A percentile compares a stretch with the other conserved stretches of the same genome.
Conservation (phyloP, 1,139 yeast species). For the Debaryomycetaceae sp. region DNA sequence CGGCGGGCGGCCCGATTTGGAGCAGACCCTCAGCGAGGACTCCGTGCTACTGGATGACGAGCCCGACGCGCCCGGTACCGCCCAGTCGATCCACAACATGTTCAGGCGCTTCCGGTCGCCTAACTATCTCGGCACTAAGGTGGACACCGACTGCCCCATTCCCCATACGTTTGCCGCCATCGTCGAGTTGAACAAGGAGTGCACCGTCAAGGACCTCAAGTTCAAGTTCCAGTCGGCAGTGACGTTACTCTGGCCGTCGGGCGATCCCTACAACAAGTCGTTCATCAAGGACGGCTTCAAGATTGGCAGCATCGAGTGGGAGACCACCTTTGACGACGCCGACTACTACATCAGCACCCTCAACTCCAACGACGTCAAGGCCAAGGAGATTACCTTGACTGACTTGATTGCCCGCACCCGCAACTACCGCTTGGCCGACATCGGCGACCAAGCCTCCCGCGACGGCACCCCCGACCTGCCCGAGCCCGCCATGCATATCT, state of each 20-base stretch:
- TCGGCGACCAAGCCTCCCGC: neutral
- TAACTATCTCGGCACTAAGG: constrained; percentile 36
- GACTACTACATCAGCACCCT: constrained; percentile 42
- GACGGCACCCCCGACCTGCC: no score
- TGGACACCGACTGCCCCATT: constrained; percentile 39
- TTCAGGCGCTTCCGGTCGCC: constrained; percentile 28
- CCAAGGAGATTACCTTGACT: constrained; percentile 26
- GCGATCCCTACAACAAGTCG: constrained; percentile 45
- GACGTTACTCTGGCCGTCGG: constrained; percentile 50
- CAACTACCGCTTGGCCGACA: constrained; percentile 23
- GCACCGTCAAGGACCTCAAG: constrained; percentile 24
- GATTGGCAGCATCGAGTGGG: constrained; percentile 49
- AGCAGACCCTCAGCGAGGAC: no score
- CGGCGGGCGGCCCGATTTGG: constrained; percentile 23
- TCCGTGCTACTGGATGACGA: neutral
- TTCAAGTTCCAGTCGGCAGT: constrained; percentile 32
- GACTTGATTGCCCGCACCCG: constrained; percentile 36
- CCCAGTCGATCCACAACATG: constrained; percentile 5
- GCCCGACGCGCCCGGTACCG: constrained; percentile 1
- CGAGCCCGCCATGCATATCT: no score
- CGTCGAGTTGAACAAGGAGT: constrained; percentile 35
- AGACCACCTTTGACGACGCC: constrained; percentile 36
- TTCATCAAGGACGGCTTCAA: constrained; percentile 44
- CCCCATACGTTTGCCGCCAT: constrained; percentile 47
- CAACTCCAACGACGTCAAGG: constrained; percentile 32